A percentile compares a stretch with the other conserved stretches of the same genome.
Evolutionary conservation across 106 monocot genomes (phyloP).

Genomic region (Acorus gramineus): DNA sequence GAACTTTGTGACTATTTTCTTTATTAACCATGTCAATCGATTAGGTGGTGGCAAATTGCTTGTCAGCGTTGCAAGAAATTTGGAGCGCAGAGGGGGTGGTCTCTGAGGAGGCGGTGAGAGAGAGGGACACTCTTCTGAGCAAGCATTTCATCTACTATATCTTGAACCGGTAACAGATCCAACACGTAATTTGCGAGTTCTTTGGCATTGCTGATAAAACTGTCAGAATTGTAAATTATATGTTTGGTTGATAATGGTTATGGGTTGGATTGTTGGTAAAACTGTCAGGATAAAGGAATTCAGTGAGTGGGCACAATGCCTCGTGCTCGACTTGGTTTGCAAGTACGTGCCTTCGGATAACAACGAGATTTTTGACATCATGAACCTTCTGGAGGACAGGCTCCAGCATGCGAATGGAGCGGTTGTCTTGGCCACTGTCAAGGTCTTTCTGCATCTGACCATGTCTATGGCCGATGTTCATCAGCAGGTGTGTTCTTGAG

Average conservation of each 20-base stretch:
- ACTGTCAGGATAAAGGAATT: constrained; percentile 77
- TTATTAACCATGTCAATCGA: not conserved
- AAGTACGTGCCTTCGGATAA: constrained; percentile 85
- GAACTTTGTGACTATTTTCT: too few relatives aligned
- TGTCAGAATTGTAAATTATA: too few relatives aligned
- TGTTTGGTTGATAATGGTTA: not conserved
- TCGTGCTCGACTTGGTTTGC: constrained; percentile 84
- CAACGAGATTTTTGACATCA: constrained; percentile 94
- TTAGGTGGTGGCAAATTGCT: constrained; percentile 93
- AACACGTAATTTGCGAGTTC: too few relatives aligned
- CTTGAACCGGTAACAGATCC: constrained; percentile 48
- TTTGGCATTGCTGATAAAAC: too few relatives aligned
- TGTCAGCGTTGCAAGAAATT: constrained; percentile 79
- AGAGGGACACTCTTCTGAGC: constrained; percentile 74
- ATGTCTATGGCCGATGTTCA: constrained; percentile 99
- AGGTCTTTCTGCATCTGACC: constrained; percentile 89
- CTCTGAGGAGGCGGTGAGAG: constrained; percentile 67
- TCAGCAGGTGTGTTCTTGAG: constrained; percentile 66
- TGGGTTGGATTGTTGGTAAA: constrained; percentile 3
- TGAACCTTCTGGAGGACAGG: constrained; percentile 99
- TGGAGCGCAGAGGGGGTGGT: constrained; percentile 64
- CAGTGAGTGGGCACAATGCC: constrained; percentile 99
- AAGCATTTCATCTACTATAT: constrained; percentile 70
- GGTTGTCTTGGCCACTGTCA: constrained; percentile 94
- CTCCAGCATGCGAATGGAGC: constrained; percentile 98